Conservation (phyloP, 805 yeast genomes). For the Myxozyma sirexii region DNA sequence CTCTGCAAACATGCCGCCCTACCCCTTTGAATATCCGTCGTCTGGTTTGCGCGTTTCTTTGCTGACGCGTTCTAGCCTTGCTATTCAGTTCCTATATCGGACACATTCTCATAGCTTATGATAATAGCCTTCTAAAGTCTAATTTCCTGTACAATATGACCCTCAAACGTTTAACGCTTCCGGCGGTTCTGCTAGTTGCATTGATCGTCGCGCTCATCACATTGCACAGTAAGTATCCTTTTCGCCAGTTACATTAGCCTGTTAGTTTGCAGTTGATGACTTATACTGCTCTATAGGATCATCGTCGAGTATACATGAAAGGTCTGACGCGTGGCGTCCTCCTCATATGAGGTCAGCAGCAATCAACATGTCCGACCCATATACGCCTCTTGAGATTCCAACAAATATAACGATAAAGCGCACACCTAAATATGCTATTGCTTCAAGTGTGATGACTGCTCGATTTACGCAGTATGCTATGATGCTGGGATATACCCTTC, state of each 20-base stretch:
- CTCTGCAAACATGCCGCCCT: too few relatives aligned
- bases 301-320: not conserved
- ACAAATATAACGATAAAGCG: slow-evolving; percentile 11
- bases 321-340: not conserved
- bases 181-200: slow-evolving; percentile 2
- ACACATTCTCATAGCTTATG: not conserved
- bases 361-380: slow-evolving; percentile 6
- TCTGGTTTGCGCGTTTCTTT: too few relatives aligned
- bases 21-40: too few relatives aligned
- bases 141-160: not conserved
- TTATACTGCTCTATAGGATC: not conserved
- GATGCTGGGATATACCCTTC: slow-evolving; percentile 37
- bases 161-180: slow-evolving; percentile 5
- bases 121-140: not conserved
- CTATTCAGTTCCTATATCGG: not conserved
- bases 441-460: slow-evolving; percentile 37
- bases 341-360: slow-evolving; percentile 4
- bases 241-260: not conserved
- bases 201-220: slow-evolving; percentile 8
- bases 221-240: not conserved
- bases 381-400: not conserved
- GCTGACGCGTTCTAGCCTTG: too few relatives aligned
- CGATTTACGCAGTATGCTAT: slow-evolving; percentile 36
- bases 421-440: slow-evolving; percentile 33
- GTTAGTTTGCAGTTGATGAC: not conserved